Evolutionary conservation across 768 basidiomycete genomes (phyloP).

Genomic region (Kwoniella europaea): DNA sequence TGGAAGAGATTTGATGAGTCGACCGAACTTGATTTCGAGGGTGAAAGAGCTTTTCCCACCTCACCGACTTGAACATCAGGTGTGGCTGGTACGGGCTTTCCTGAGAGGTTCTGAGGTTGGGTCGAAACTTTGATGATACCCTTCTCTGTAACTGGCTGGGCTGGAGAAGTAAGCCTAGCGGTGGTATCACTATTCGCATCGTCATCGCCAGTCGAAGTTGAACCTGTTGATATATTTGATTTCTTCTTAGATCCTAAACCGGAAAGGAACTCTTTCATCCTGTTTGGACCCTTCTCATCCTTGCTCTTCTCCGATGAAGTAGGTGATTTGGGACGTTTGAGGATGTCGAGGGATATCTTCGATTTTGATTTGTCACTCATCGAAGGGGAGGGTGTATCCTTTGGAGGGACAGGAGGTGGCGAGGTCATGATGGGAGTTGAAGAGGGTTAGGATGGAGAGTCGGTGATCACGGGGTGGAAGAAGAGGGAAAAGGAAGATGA

Average conservation of each 20-base stretch:
- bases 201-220: neutral
- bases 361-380: neutral
- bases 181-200: constrained; percentile 1
- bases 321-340: constrained; percentile 11
- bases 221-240: neutral
- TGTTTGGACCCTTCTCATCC: constrained; percentile 4
- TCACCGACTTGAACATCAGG: neutral
- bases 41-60: neutral
- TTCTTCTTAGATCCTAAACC: constrained; percentile 15
- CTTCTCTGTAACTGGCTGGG: neutral
- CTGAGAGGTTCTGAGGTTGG: neutral
- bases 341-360: neutral
- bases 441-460: no score
- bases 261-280: constrained; percentile 22
- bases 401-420: constrained; percentile 17
- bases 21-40: neutral
- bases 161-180: neutral
- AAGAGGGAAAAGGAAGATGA: neutral
- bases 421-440: constrained; percentile 1
- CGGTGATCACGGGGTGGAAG: no score
- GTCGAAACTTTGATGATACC: neutral
- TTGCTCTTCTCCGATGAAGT: neutral
- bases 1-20: constrained; percentile 17
- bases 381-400: constrained; percentile 3
- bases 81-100: neutral